phyloP scores from a whole-genome alignment of 2,329 filamentous ascomycete species.

The Huntiella savannae region DNA sequence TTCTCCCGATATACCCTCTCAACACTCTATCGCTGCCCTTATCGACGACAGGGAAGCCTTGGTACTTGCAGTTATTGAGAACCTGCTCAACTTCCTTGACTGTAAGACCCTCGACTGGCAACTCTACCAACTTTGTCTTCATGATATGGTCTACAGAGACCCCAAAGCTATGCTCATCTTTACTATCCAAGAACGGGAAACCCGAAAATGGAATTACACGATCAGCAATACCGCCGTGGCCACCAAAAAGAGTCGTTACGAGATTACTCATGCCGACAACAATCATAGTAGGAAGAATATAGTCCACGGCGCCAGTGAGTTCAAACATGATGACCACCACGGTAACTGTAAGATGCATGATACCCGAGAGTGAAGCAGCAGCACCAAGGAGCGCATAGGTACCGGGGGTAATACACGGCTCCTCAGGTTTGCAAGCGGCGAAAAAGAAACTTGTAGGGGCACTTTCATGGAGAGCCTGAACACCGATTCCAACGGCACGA shows the following conservation, averaged over 20 bases:
- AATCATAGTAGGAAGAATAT: constrained; percentile 97
- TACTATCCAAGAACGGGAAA: constrained; percentile 90
- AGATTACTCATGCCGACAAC: constrained; percentile 94
- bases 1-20: constrained; percentile 80
- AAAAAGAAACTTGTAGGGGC: constrained; percentile 75
- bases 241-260: constrained; percentile 62
- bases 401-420: constrained; percentile 89
- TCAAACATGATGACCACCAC: constrained; percentile 99
- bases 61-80: constrained; percentile 60
- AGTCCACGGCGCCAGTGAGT: constrained; percentile 87
- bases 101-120: constrained; percentile 56
- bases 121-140: constrained; percentile 54
- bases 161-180: constrained; percentile 92
- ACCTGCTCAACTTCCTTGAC: constrained; percentile 61
- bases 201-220: constrained; percentile 98
- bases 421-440: constrained; percentile 69
- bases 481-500: constrained; percentile 80
- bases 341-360: constrained; percentile 95
- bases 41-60: constrained; percentile 85
- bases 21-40: constrained; percentile 50
- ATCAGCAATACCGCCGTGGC: constrained; percentile 93
- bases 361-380: constrained; percentile 75
- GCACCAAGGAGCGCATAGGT: constrained; percentile 94
- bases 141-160: constrained; percentile 84
- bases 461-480: constrained; percentile 71